These are phyloP conservation scores for Tylopilus sp. DNA, from an alignment of 1,284 basidiomycete species.

Conservation along the genomic window DNA sequence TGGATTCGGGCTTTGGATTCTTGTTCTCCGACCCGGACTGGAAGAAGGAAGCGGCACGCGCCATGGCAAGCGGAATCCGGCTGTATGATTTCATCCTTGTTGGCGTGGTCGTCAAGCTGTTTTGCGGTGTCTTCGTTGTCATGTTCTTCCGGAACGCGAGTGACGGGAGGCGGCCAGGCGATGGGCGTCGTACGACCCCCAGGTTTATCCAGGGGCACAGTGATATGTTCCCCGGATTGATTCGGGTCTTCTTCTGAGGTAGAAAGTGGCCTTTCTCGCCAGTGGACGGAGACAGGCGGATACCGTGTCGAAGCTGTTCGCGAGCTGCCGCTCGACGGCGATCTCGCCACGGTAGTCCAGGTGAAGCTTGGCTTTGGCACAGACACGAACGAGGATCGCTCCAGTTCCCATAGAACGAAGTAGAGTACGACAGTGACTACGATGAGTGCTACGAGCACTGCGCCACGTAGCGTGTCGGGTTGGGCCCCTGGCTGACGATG, in stretches of 20 bases:
- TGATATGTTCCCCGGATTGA: not conserved
- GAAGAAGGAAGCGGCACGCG: constrained; percentile 45
- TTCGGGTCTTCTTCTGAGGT: not conserved
- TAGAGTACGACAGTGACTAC: constrained; percentile 29
- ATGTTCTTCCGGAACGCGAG: constrained; percentile 11
- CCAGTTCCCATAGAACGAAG: constrained; percentile 23
- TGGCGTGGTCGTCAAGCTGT: not conserved
- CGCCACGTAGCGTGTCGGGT: constrained; percentile 14
- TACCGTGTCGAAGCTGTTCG: not conserved
- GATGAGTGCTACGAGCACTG: constrained; percentile 17
- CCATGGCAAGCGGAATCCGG: constrained; percentile 13
- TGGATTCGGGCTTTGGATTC: constrained; percentile 50
- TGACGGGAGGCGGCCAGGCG: constrained; percentile 17
- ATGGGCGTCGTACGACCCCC: not conserved
- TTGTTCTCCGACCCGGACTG: constrained; percentile 45
- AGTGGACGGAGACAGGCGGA: not conserved
- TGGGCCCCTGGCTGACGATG: not conserved
- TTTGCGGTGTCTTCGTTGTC: not conserved
- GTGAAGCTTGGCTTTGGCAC: not conserved
- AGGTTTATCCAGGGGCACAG: not conserved
- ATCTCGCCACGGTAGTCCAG: not conserved
- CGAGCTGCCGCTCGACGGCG: not conserved
- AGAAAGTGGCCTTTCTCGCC: not conserved
- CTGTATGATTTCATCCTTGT: not conserved
- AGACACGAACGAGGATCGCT: constrained; percentile 12